Conservation (phyloP, 768 basidiomycete species). For the Kwoniella dejecticola region DNA sequence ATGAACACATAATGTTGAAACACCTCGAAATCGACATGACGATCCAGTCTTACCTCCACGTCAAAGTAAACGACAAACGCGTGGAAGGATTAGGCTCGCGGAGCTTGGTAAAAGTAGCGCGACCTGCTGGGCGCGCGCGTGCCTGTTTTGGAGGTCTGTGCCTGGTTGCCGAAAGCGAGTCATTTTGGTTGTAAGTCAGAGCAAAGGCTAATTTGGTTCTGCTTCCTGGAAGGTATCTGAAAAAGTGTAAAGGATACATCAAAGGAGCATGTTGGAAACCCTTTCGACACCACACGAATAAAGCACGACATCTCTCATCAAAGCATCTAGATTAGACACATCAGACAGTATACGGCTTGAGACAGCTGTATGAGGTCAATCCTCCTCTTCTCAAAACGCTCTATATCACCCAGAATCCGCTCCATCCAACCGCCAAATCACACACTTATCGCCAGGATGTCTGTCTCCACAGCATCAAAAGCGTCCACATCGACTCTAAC, state of each 20-base stretch:
- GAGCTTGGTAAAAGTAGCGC: no score
- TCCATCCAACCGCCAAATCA: neutral
- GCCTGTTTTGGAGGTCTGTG: neutral
- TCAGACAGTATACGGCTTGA: no score
- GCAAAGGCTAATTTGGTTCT: neutral
- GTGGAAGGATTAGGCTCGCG: neutral
- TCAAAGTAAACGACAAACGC: neutral
- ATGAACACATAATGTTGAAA: neutral
- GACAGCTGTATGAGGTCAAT: constrained; percentile 16
- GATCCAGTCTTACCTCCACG: constrained; percentile 9
- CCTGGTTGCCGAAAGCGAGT: constrained; percentile 8
- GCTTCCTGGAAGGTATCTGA: no score
- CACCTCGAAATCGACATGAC: neutral
- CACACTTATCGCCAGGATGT: constrained; percentile 26
- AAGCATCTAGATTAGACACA: no score
- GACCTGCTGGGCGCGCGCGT: neutral
- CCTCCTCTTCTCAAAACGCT: constrained; percentile 2
- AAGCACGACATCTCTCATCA: no score
- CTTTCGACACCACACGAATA: no score
- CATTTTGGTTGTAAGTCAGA: neutral
- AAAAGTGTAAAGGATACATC: no score
- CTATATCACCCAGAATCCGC: neutral
- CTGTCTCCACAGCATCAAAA: constrained; percentile 36
- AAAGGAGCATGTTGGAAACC: no score
- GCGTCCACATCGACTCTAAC: constrained; percentile 42